Percentiles rank a stretch among this genome's conserved stretches.
phyloP scores from a whole-genome alignment of 2,329 filamentous ascomycete genomes.

The Bipolaris gigantea region DNA sequence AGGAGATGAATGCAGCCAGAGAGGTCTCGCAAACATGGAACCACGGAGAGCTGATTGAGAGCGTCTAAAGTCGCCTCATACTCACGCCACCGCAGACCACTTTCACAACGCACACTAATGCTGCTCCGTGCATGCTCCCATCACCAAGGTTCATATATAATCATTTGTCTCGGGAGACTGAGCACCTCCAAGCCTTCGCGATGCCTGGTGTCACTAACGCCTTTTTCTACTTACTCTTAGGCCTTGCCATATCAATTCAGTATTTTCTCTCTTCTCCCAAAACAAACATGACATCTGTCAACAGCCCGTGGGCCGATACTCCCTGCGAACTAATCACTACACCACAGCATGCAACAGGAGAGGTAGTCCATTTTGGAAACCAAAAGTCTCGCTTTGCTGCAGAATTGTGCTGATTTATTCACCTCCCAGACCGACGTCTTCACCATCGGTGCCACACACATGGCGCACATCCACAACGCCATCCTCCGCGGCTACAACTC shows the following conservation, averaged over 20 bases:
- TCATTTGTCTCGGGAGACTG: neutral
- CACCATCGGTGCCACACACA: slow-evolving; percentile 41
- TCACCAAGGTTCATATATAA: neutral
- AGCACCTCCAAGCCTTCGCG: neutral
- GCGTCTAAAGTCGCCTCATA: slow-evolving; percentile 9
- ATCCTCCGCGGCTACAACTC: slow-evolving; percentile 47
- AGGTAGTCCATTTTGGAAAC: slow-evolving; percentile 12
- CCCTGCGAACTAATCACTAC: slow-evolving; percentile 34
- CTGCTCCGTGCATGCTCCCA: neutral
- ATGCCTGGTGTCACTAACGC: slow-evolving; percentile 14
- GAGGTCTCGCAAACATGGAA: neutral
- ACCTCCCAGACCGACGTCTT: slow-evolving; percentile 33
- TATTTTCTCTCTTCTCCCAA: slow-evolving; percentile 4
- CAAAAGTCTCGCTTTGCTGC: too few relatives aligned
- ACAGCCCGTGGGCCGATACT: slow-evolving; percentile 36
- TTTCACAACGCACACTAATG: slow-evolving; percentile 11
- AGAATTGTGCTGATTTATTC: neutral
- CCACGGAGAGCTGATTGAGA: neutral
- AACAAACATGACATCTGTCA: slow-evolving; percentile 1
- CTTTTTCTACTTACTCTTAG: slow-evolving; percentile 7
- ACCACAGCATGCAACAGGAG: slow-evolving; percentile 37
- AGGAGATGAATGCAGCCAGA: neutral
- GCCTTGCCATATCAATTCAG: slow-evolving; percentile 9
- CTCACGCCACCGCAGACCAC: slow-evolving; percentile 23
- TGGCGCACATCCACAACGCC: slow-evolving; percentile 47